Evolutionary conservation across 192 early-diverging fungal species (phyloP).

Genomic region (Gamsiella multidivaricata): DNA sequence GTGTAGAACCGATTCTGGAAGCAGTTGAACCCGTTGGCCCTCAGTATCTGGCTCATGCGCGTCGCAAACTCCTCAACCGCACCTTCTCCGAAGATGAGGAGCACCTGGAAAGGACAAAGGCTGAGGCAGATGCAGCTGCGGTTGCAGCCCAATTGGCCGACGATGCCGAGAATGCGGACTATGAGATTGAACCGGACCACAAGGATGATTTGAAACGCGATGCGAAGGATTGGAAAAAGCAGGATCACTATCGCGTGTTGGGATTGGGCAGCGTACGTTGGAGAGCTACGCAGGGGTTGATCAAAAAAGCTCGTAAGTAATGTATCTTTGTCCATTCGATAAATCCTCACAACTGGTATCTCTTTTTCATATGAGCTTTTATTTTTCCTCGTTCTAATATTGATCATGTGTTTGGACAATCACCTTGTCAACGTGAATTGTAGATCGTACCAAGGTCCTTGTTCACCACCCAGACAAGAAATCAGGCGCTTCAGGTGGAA

Average conservation of each 20-base stretch:
- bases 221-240: conserved; percentile 82
- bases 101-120: conserved; percentile 58
- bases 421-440: too few relatives aligned
- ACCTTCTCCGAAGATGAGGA: conserved; percentile 63
- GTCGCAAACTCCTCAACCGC: conserved; percentile 57
- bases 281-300: conserved; percentile 75
- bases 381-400: not conserved
- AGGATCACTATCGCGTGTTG: conserved; percentile 87
- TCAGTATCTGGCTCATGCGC: conserved; percentile 54
- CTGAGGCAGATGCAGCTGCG: conserved; percentile 45
- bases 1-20: conserved; percentile 28
- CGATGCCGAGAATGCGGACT: conserved; percentile 56
- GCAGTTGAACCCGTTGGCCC: conserved; percentile 56
- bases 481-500: conserved; percentile 52
- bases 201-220: conserved; percentile 69
- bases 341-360: too few relatives aligned
- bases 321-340: too few relatives aligned
- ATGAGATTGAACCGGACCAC: conserved; percentile 72
- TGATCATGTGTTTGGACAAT: not conserved
- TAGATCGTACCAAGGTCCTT: conserved; percentile 53
- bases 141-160: conserved; percentile 20
- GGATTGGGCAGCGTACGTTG: conserved; percentile 75
- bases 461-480: conserved; percentile 88
- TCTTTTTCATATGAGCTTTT: not conserved
- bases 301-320: conserved; percentile 77